Percentiles rank a stretch among this genome's conserved stretches.
phyloP scores from a whole-genome alignment of 306 rosid species.

The Adenanthera pavonina region DNA sequence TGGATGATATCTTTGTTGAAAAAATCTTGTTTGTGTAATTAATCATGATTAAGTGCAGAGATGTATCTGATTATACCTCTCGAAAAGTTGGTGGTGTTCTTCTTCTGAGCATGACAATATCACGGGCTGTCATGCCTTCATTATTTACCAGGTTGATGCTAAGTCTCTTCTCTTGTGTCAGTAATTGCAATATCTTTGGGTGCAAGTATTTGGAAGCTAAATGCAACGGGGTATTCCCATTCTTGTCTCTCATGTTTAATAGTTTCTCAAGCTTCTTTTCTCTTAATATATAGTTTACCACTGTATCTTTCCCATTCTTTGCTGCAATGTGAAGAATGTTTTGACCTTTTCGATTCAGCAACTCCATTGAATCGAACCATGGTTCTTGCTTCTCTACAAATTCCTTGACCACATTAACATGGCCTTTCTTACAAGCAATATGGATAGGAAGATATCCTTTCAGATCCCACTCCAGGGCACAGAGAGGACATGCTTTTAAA shows the following conservation, averaged over 20 bases:
- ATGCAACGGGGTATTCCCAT: conserved; percentile 1
- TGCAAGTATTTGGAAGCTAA: conserved; percentile 2
- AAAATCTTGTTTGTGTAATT: not conserved
- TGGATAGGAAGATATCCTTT: not conserved
- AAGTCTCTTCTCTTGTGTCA: not conserved
- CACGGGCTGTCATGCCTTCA: not conserved
- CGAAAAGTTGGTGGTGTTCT: not conserved
- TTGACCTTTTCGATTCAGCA: not conserved
- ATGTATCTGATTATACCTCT: not conserved
- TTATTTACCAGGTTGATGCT: not conserved
- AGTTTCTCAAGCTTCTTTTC: not conserved
- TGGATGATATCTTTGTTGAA: not conserved
- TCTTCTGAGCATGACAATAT: not conserved
- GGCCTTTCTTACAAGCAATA: not conserved
- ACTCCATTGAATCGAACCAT: not conserved
- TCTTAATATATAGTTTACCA: not conserved
- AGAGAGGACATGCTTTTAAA: not conserved
- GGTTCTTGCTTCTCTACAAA: not conserved
- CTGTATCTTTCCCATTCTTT: not conserved
- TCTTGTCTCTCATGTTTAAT: not conserved
- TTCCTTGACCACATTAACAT: not conserved
- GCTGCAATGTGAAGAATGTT: not conserved
- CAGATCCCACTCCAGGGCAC: not conserved
- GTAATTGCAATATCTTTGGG: not conserved
- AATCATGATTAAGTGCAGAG: not conserved